Base-by-base conservation (phyloP, 495 filamentous ascomycete genomes). In the Podospora anserina region DNA sequence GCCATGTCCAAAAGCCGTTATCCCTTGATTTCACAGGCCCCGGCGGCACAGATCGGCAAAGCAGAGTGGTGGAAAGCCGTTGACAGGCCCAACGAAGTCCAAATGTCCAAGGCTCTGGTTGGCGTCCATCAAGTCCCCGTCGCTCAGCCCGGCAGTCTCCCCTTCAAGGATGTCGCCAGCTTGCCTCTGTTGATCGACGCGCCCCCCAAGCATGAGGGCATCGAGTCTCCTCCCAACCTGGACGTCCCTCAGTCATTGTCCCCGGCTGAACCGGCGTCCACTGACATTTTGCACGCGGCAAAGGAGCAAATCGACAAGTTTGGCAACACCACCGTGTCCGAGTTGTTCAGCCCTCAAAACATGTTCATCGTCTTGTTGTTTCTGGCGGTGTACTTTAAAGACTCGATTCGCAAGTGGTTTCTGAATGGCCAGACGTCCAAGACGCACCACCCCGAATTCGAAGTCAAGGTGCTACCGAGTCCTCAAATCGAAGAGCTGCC, bases 1-100 rank as follows among this genome's bases (percentile, higher is more conserved):
- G 95, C 94, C 19, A 86, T 99, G 78, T 97, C 95, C 0, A 94
- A 96, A 63, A 86, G 78, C 65, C 90, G 87, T 4, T 99, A 97
- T 72, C 95, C 95, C n/a, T 77, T 91, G 7, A 90, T 94, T 23
- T 88, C 93, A 11, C 87, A 91, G 26, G 86, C 88, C 5, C 89
- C 90, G 4, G 78, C 82, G 67, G 93, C 93, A 1, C 82, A 84
- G 64, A 88, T 88, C 70, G 88, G 90, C 68, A 82, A 82, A 54
- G 82, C 85, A 62, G 90, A 89, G 55, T 88, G 85, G 77, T 76
- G 77, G 76, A 72, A 77, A 9, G 64, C 75, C 72, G 78, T 71
- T 66, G 60, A 68, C 20, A 63, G 71, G 2, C 61, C 79, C 23
- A 78, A 79, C 56, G 72, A 75, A 26, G 26, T 62, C 2, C 78